Conservation (phyloP, 2,329 filamentous ascomycete genomes). For the Aaosphaeria pasadenensis region DNA sequence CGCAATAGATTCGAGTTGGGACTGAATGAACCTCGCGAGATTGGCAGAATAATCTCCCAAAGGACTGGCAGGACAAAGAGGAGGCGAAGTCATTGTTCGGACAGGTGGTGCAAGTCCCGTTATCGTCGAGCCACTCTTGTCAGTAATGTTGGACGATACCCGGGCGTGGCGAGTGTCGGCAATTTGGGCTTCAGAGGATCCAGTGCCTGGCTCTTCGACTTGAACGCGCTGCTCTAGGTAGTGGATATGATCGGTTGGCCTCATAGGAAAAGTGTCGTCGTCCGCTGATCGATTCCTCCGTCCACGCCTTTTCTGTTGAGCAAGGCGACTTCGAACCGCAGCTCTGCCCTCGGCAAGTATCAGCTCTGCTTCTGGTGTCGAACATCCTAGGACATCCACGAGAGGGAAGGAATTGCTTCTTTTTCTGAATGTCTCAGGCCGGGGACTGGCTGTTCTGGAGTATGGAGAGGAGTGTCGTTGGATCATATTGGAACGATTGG, state of each 20-base stretch:
- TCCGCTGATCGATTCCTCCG: conserved; percentile 21
- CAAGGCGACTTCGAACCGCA: conserved; percentile 27
- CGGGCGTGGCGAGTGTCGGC: conserved; percentile 20
- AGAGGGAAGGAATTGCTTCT: conserved; percentile 36
- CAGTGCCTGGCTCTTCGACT: conserved; percentile 2
- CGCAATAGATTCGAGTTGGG: conserved; percentile 31
- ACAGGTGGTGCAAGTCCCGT: conserved; percentile 10
- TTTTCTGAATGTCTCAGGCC: conserved; percentile 23
- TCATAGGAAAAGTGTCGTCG: conserved; percentile 18
- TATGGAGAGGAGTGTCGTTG: conserved; percentile 20
- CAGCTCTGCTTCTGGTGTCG: conserved; percentile 32
- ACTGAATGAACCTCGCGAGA: conserved; percentile 34
- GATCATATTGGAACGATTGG: conserved; percentile 15
- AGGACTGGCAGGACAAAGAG: conserved; percentile 11
- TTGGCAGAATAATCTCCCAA: conserved; percentile 34
- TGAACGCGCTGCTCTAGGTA: conserved; percentile 15
- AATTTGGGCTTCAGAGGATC: conserved; percentile 8
- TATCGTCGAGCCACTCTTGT: conserved; percentile 27
- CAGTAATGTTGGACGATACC: conserved; percentile 27
- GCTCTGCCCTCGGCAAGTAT: conserved; percentile 34
- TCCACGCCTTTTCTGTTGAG: conserved; percentile 5
- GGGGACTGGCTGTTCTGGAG: conserved; percentile 13
- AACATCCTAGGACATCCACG: conserved; percentile 32
- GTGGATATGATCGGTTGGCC: conserved; percentile 28
- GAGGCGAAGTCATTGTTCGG: conserved; percentile 3